A percentile compares a stretch with the other conserved stretches of the same genome.
Evolutionary conservation across 768 basidiomycete species (phyloP).

Genomic region (Naematelia aurantialba): DNA sequence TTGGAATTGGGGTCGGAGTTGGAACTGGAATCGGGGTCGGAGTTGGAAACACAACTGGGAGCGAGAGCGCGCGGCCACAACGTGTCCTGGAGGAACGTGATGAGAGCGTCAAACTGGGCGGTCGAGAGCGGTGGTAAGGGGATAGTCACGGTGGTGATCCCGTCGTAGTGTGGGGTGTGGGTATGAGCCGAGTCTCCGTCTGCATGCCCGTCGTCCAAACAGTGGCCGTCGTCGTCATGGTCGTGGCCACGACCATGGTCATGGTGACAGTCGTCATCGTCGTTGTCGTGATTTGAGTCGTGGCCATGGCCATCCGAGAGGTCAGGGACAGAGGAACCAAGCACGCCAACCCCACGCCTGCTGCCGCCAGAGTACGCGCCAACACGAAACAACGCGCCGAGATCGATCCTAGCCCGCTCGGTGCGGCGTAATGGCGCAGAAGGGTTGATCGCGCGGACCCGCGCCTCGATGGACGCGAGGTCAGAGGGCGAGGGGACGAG

Average conservation of each 20-base stretch:
- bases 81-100: conserved; percentile 73
- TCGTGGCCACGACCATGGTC: conserved; percentile 50
- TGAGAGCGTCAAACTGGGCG: conserved; percentile 58
- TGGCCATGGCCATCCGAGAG: conserved; percentile 8
- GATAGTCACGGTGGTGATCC: conserved; percentile 73
- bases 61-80: too few species aligned
- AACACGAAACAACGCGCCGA: neutral
- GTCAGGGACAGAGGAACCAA: neutral
- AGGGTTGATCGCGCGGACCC: neutral
- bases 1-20: conserved; percentile 6
- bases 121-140: conserved; percentile 61
- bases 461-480: conserved; percentile 5
- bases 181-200: conserved; percentile 1
- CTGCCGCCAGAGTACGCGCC: neutral
- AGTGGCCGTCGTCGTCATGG: conserved; percentile 19
- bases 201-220: conserved; percentile 22
- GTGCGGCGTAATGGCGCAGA: neutral
- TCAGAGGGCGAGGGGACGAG: conserved; percentile 55
- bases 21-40: neutral
- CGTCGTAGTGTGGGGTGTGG: conserved; percentile 54
- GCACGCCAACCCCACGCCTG: neutral
- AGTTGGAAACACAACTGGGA: conserved; percentile 4
- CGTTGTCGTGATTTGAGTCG: neutral
- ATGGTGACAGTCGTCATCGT: conserved; percentile 46
- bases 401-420: neutral